A percentile compares a stretch with the other conserved stretches of the same genome.
These are phyloP conservation scores for Przewalskia tangutica DNA, from an alignment of 257 asterid species.

Conservation along the genomic window DNA sequence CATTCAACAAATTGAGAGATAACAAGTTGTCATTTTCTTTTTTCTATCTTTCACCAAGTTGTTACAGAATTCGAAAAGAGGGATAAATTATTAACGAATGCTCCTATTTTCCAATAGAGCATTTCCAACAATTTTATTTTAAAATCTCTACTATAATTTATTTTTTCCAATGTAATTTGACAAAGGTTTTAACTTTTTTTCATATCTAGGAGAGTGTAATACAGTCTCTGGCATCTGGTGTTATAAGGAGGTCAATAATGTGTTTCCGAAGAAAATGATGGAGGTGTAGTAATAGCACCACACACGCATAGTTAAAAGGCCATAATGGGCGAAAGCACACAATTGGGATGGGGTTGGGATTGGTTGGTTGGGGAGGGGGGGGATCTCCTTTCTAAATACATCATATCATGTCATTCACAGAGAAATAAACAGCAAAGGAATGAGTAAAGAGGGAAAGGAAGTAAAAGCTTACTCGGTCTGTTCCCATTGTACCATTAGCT, in stretches of 20 bases:
- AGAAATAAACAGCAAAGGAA: not conserved
- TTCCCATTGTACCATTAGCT: not conserved
- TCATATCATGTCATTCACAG: not conserved
- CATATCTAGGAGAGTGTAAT: too few species aligned
- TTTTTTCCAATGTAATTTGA: too few species aligned
- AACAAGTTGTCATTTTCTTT: not conserved
- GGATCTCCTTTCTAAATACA: not conserved
- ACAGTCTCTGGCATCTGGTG: too few species aligned
- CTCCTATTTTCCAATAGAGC: too few species aligned
- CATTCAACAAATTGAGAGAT: not conserved
- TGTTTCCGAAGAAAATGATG: not conserved
- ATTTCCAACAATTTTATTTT: too few species aligned
- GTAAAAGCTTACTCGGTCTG: not conserved
- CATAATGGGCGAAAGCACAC: not conserved
- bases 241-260: not conserved
- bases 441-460: not conserved
- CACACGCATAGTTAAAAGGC: not conserved
- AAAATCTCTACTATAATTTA: too few species aligned
- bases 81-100: too few species aligned
- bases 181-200: too few species aligned
- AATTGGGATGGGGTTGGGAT: not conserved
- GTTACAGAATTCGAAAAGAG: not conserved
- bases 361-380: slow-evolving; percentile 18
- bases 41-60: too few species aligned
- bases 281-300: not conserved